Conservation (phyloP, 2,329 filamentous ascomycete genomes). For the Pseudogymnoascus verrucosus region DNA sequence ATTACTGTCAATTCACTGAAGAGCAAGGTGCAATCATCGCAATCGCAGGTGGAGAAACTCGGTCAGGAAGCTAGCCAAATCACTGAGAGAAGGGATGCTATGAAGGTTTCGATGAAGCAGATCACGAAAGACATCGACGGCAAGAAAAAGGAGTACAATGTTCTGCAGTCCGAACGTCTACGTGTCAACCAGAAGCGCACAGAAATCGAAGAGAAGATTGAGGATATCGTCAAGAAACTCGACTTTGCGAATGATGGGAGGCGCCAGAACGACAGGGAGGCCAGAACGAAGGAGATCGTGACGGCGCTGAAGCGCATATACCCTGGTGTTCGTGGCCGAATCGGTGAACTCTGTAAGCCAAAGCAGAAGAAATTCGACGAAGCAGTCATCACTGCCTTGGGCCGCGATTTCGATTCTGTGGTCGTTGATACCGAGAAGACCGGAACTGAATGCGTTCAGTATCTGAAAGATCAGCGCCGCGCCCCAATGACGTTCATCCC, state of each 20-base stretch:
- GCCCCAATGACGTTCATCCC: slow-evolving; percentile 91
- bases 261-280: slow-evolving; percentile 77
- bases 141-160: slow-evolving; percentile 88
- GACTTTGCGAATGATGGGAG: slow-evolving; percentile 76
- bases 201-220: slow-evolving; percentile 86
- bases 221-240: slow-evolving; percentile 72
- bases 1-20: slow-evolving; percentile 84
- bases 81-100: slow-evolving; percentile 56
- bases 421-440: slow-evolving; percentile 94
- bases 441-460: slow-evolving; percentile 87
- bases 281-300: slow-evolving; percentile 72
- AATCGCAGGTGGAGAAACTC: slow-evolving; percentile 66
- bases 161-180: slow-evolving; percentile 73
- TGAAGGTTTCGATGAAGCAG: slow-evolving; percentile 56
- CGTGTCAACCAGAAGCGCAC: slow-evolving; percentile 74
- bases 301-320: slow-evolving; percentile 82
- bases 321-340: slow-evolving; percentile 80
- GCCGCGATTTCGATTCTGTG: slow-evolving; percentile 87
- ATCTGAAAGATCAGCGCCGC: slow-evolving; percentile 82
- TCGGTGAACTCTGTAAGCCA: slow-evolving; percentile 86
- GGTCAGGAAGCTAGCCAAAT: slow-evolving; percentile 63
- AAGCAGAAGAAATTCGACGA: slow-evolving; percentile 97
- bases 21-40: slow-evolving; percentile 73
- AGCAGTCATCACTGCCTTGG: slow-evolving; percentile 85
- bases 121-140: slow-evolving; percentile 69